phyloP scores from a whole-genome alignment of 805 yeast species.

The Candida ponderosae region DNA sequence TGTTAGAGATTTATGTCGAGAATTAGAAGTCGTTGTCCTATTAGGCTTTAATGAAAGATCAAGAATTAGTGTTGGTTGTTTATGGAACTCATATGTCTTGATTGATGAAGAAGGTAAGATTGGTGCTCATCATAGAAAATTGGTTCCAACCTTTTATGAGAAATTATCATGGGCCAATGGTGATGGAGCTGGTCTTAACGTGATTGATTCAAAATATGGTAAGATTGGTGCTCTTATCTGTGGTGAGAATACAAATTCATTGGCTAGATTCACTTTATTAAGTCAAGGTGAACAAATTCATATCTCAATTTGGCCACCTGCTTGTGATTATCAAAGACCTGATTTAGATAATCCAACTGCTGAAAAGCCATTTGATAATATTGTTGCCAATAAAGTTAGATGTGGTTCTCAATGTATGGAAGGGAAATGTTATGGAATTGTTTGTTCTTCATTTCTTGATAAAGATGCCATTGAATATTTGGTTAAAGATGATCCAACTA shows the following conservation, averaged over 20 bases:
- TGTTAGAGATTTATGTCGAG: slow-evolving; percentile 8
- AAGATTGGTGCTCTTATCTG: slow-evolving; percentile 16
- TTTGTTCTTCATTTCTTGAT: slow-evolving; percentile 16
- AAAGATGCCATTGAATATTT: slow-evolving; percentile 12
- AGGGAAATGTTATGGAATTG: slow-evolving; percentile 18
- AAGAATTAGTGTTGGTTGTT: slow-evolving; percentile 14
- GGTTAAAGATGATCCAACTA: slow-evolving; percentile 17
- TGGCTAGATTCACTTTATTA: slow-evolving; percentile 17
- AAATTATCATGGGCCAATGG: slow-evolving; percentile 17
- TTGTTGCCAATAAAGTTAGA: slow-evolving; percentile 16
- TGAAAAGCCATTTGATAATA: slow-evolving; percentile 10
- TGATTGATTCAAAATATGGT: slow-evolving; percentile 13
- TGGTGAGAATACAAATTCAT: slow-evolving; percentile 18
- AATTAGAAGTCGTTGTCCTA: slow-evolving; percentile 12
- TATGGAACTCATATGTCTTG: slow-evolving; percentile 18
- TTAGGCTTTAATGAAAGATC: slow-evolving; percentile 19
- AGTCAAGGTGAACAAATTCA: slow-evolving; percentile 19
- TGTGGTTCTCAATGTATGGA: slow-evolving; percentile 18
- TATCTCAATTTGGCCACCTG: slow-evolving; percentile 18
- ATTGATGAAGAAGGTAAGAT: slow-evolving; percentile 13
- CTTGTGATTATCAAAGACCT: slow-evolving; percentile 4
- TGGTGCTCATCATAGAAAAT: slow-evolving; percentile 13
- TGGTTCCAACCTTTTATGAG: slow-evolving; percentile 16
- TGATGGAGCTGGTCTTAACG: slow-evolving; percentile 15
- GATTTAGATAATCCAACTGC: slow-evolving; percentile 3